Evolutionary conservation across 257 asterid genomes (phyloP).

Genomic region (Penstemon barbatus): DNA sequence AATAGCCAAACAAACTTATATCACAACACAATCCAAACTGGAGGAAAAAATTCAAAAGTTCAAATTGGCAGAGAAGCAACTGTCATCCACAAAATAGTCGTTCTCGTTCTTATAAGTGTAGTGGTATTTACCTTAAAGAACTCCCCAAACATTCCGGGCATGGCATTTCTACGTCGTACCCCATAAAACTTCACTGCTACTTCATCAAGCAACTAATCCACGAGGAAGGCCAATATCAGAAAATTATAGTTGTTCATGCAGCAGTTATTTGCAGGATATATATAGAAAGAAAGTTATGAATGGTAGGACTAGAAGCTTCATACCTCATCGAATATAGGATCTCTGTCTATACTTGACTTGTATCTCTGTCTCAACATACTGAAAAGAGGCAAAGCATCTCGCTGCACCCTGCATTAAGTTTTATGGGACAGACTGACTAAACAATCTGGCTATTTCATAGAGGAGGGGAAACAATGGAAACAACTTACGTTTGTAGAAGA

Average conservation of each 20-base stretch:
- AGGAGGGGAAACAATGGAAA: constrained; percentile 7
- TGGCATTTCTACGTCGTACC: constrained; percentile 63
- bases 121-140: constrained; percentile 60
- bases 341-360: constrained; percentile 66
- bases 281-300: background rate
- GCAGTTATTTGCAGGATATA: constrained; percentile 5
- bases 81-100: background rate
- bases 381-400: constrained; percentile 94
- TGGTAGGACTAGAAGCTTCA: constrained; percentile 23
- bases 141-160: constrained; percentile 98
- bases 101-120: background rate
- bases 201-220: constrained; percentile 77
- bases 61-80: background rate
- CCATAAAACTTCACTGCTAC: constrained; percentile 85
- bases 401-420: constrained; percentile 66
- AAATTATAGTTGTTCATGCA: constrained; percentile 11
- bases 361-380: constrained; percentile 78
- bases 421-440: constrained; percentile 20
- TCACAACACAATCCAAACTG: background rate
- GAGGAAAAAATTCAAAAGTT: background rate
- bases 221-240: constrained; percentile 22
- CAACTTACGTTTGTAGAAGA: constrained; percentile 76
- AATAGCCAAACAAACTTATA: constrained; percentile 16
- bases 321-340: constrained; percentile 72
- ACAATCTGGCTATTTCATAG: background rate